phyloP scores from a whole-genome alignment of 2,329 filamentous ascomycete species.

The Fusarium bulbicola region DNA sequence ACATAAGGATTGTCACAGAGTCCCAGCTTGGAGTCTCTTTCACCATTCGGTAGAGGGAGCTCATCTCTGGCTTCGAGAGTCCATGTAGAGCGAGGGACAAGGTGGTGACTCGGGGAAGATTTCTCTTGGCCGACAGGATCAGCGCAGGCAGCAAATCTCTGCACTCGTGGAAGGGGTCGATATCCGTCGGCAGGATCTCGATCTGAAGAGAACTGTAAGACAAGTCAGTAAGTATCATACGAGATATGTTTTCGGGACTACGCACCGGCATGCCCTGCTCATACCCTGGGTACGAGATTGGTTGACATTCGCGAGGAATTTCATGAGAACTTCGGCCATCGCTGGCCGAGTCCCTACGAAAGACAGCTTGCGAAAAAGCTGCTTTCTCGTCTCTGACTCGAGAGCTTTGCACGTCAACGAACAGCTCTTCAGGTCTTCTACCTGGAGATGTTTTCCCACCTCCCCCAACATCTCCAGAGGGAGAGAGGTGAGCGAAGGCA shows the following conservation, averaged over 20 bases:
- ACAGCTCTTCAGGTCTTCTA: accelerated
- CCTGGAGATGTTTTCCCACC: neutral
- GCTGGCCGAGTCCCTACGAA: accelerated
- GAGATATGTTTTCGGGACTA: too few species aligned
- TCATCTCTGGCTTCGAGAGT: accelerated
- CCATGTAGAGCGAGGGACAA: neutral
- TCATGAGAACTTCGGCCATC: accelerated
- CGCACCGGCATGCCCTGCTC: neutral
- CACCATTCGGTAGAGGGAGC: neutral
- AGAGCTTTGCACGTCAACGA: accelerated
- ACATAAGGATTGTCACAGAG: accelerated
- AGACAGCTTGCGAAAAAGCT: accelerated
- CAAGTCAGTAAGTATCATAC: neutral
- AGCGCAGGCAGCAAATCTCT: neutral
- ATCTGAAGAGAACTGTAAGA: neutral
- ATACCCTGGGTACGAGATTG: neutral
- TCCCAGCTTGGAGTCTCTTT: neutral
- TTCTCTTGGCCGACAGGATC: accelerated
- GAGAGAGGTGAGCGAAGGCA: accelerated
- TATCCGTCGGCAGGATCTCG: neutral
- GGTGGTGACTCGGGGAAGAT: accelerated
- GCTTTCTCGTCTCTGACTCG: accelerated
- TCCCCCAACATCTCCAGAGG: neutral
- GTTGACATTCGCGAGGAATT: accelerated
- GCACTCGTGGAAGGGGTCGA: neutral